These are phyloP conservation scores for Pneumocystis sp. DNA, from an alignment of 1,139 yeast genomes.

Conservation along the genomic window DNA sequence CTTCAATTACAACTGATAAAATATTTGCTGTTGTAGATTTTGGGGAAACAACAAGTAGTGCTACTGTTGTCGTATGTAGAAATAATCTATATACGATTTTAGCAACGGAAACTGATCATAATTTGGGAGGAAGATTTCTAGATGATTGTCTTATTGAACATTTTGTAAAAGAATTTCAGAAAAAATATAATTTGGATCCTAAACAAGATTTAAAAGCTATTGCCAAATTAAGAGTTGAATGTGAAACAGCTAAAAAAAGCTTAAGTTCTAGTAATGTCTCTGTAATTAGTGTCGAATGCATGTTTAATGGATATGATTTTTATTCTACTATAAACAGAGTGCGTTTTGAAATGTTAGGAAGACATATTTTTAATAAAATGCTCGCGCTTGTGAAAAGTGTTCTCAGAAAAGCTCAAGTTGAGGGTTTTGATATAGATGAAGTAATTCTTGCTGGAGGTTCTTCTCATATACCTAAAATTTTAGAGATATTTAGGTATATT, in stretches of 20 bases:
- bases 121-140: conserved; percentile 75
- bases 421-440: conserved; percentile 75
- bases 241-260: conserved; percentile 78
- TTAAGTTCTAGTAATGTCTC: conserved; percentile 79
- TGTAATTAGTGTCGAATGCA: conserved; percentile 85
- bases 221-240: conserved; percentile 77
- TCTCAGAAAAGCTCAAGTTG: conserved; percentile 70
- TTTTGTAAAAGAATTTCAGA: conserved; percentile 87
- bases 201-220: conserved; percentile 56
- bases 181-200: conserved; percentile 72
- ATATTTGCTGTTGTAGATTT: conserved; percentile 86
- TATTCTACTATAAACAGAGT: conserved; percentile 86
- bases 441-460: conserved; percentile 89
- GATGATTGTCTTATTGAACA: conserved; percentile 68
- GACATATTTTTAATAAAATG: conserved; percentile 64
- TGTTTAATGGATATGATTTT: conserved; percentile 88
- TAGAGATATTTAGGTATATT: conserved; percentile 51
- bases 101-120: conserved; percentile 70
- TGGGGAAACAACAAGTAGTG: conserved; percentile 94
- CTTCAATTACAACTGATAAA: conserved; percentile 37
- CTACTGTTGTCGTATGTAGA: conserved; percentile 83
- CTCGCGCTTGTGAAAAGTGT: conserved; percentile 59
- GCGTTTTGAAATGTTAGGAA: conserved; percentile 78
- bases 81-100: conserved; percentile 85
- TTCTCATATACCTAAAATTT: conserved; percentile 82